Base-by-base conservation (phyloP, 176 grass and related monocot genomes). In the Hyparrhenia diplandra region DNA sequence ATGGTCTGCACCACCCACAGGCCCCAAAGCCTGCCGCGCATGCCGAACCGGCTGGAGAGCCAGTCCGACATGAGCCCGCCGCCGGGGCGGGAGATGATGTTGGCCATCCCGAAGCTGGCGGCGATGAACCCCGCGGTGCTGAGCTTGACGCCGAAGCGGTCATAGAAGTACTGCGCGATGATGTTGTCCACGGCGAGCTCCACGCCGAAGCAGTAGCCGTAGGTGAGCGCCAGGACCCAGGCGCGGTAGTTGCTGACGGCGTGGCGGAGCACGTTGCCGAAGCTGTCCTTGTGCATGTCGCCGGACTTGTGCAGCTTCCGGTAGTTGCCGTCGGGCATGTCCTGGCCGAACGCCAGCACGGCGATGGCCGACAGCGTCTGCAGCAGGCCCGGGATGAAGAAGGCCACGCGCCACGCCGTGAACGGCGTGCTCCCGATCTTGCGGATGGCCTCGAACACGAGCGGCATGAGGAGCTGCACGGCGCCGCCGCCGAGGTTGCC, bases 121-220 rank as follows among this genome's bases (percentile, higher is more conserved):
- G 92, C 95, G 84, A 97, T 97, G 6, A 88, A 32, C 2, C 95
- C 95, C 0, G 95, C 95, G 0, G 70, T 91, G 21, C 34, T 51
- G 55, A 98, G 86, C 59, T 92, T 94, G 23, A 98, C 92, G 27
- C 68, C 30, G 74, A 98, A 98, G 25, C 88, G 90, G 86, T 98
- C 95, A 58, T 85, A 98, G 81, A 98, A 94, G 81, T 97, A 97
- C 77, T 97, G 92, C 31, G 92, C 92, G 6, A 97, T 77, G 81
- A 97, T 94, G 88, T 97, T 97, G 85, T 97, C 92, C 29, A 97
- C 80, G 67, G 95, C 86, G 27, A 97, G 86, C 83, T 97, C 95
- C 24, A 94, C 90, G 42, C 95, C 95, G 46, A 97, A 97, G 88
- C 86, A 89, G 80, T 97, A 97, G 60, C 95, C 95, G 52, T 97